Evolutionary conservation across 345 rosid genomes (phyloP), one percentile per base, ranked within the genome.

Genomic region (Dipteronia dyeriana): DNA sequence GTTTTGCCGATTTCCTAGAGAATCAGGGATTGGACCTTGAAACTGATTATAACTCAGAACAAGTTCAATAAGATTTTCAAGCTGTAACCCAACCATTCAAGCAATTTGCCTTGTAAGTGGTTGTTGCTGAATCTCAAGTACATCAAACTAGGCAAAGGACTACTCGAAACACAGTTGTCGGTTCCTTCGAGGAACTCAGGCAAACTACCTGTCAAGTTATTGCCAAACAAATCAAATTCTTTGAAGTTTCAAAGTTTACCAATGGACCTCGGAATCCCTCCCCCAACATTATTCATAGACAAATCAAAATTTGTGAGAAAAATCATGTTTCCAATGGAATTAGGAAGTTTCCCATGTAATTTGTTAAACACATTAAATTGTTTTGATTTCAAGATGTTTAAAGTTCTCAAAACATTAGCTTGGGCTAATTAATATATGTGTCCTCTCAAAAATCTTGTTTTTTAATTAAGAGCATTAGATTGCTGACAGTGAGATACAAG

Each of bases 321-420:
- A 23, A 79, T 76, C 78, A 86, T 78, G 83, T 85, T 88, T 38
- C 87, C 89, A 51, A 84, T 62, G 12, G 86, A 83, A 78, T 41
- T 22, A 26, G 91, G 91, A 64, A 88, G 83, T 64, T 71, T 29
- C 19, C 84, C 87, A 10, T 86, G 89, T 23, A 86, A 3, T 31
- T 66, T 80, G 60, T 79, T 86, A n/a, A n/a, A n/a, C n/a, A n/a
- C n/a, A n/a, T n/a, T n/a, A n/a, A n/a, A n/a, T n/a, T n/a, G n/a
- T n/a, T n/a, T n/a, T n/a, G n/a, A n/a, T n/a, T n/a, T n/a, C n/a
- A n/a, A n/a, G n/a, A n/a, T n/a, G n/a, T n/a, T n/a, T n/a, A n/a
- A n/a, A n/a, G n/a, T n/a, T n/a, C n/a, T n/a, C n/a, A n/a, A n/a
- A n/a, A n/a, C n/a, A n/a, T n/a, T n/a, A n/a, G n/a, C n/a, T n/a